Conservation (phyloP, 805 yeast species). For the Yarrowia sp. region DNA sequence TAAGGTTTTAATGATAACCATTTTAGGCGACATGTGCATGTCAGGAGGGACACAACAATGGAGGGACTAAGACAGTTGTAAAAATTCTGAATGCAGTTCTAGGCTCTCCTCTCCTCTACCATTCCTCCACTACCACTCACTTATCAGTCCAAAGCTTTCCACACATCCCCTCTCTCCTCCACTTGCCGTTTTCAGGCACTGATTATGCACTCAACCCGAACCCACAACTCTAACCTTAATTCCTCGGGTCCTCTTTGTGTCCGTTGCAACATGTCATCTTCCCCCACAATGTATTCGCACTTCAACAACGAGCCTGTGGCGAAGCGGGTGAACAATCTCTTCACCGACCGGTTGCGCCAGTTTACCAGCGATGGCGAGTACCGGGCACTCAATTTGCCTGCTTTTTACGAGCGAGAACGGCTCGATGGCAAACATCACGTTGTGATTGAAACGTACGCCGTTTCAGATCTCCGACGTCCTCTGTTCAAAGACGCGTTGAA, state of each 20-base stretch:
- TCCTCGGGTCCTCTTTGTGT: not conserved
- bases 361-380: conserved; percentile 85
- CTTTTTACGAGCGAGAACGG: conserved; percentile 72
- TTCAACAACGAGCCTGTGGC: conserved; percentile 65
- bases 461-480: conserved; percentile 74
- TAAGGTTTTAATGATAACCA: not conserved
- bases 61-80: too few species aligned
- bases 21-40: not conserved
- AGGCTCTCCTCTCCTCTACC: not conserved
- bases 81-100: too few species aligned
- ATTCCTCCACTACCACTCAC: not conserved
- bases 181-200: conserved; percentile 14
- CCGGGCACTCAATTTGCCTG: conserved; percentile 73
- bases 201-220: conserved; percentile 31
- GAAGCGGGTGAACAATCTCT: conserved; percentile 77
- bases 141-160: too few species aligned
- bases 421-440: conserved; percentile 60
- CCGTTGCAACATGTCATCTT: not conserved
- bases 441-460: conserved; percentile 70
- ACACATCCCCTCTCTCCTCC: not conserved
- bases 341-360: conserved; percentile 74
- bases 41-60: not conserved
- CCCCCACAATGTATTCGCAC: conserved; percentile 16
- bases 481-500: conserved; percentile 64
- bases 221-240: conserved; percentile 3